phyloP scores from a whole-genome alignment of 2,329 filamentous ascomycete genomes.

The Claviceps quebecensis region DNA sequence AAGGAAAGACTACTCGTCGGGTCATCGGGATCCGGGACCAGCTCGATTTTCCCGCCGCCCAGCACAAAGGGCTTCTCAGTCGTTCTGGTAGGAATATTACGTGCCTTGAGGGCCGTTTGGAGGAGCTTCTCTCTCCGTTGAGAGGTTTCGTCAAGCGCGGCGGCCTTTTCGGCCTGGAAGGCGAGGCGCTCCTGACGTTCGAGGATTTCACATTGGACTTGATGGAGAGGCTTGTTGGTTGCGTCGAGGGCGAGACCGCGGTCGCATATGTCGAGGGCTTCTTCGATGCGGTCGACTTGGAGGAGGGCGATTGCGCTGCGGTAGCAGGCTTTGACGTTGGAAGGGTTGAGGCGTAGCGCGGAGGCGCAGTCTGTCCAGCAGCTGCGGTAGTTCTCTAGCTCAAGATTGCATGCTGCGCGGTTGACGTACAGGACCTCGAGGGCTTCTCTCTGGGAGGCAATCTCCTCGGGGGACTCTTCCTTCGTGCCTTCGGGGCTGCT shows the following conservation, averaged over 20 bases:
- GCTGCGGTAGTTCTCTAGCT: constrained; percentile 75
- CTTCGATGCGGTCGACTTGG: constrained; percentile 60
- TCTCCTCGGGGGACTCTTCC: constrained; percentile 37
- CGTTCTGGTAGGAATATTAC: constrained; percentile 53
- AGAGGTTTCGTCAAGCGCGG: constrained; percentile 38
- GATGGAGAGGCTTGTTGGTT: constrained; percentile 51
- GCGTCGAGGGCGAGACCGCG: constrained; percentile 61
- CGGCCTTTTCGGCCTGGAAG: constrained; percentile 40
- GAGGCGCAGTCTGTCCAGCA: constrained; percentile 75
- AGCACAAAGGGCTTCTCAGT: constrained; percentile 69
- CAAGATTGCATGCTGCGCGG: constrained; percentile 77
- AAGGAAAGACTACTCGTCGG: constrained; percentile 58
- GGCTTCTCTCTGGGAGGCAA: constrained; percentile 44
- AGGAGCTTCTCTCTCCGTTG: constrained; percentile 47
- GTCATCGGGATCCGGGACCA: constrained; percentile 61
- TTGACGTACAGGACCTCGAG: constrained; percentile 74
- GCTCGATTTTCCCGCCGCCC: constrained; percentile 62
- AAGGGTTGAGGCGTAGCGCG: constrained; percentile 63
- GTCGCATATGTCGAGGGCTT: constrained; percentile 68
- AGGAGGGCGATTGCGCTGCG: constrained; percentile 68
- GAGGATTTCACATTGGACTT: constrained; percentile 48
- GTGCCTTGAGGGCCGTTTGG: constrained; percentile 48
- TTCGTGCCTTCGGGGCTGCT: constrained; percentile 13
- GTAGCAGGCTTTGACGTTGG: constrained; percentile 84
- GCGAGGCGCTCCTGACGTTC: constrained; percentile 41